Base-by-base conservation (phyloP, 2,329 filamentous ascomycete genomes). In the Penicillium olsonii region DNA sequence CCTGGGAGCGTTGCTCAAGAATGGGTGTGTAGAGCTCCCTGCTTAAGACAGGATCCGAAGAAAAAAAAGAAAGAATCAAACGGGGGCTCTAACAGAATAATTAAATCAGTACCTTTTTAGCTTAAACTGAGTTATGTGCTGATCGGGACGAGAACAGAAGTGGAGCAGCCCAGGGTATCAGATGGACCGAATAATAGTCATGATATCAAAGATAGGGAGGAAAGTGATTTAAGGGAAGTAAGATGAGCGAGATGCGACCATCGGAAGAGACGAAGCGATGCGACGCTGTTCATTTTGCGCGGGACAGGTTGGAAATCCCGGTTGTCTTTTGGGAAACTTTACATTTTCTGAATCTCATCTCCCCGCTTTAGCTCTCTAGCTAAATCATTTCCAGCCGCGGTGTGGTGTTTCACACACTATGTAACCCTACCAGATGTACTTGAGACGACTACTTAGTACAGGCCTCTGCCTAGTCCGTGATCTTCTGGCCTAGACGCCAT, bases 211-310 rank as follows among this genome's bases (percentile, higher is more conserved):
- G 29, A 27, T 26, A 35, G 42, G 7, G 26, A 50, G 48, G 37
- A 46, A 44, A 29, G 27, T 52, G 15, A 42, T 17, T 37, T 26
- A 43, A 41, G 22, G 43, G 44, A n/a, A n/a, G 29, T 39, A 48
- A 40, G 37, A 45, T 49, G 50, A n/a, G 29, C 12, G 6, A 31
- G 29, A 67, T 68, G 65, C 61, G 65, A 68, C 66, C 66, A 65
- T 67, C 55, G 59, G 55, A 56, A 59, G 61, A 56, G 61, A 61
- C 52, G 58, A 66, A 60, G 53, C 65, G 62, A 69, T 69, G 64
- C 59, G 65, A 69, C 67, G 63, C 60, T 68, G 60, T 50, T 54
- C 45, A 41, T 56, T 44, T 57, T 42, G 43, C 40, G 52, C 47
- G 50, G 47, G 54, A 53, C 48, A 44, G 52, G 37, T 48, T 55